Base-by-base conservation (phyloP, 176 grass and related monocot genomes). In the Hyparrhenia diplandra region DNA sequence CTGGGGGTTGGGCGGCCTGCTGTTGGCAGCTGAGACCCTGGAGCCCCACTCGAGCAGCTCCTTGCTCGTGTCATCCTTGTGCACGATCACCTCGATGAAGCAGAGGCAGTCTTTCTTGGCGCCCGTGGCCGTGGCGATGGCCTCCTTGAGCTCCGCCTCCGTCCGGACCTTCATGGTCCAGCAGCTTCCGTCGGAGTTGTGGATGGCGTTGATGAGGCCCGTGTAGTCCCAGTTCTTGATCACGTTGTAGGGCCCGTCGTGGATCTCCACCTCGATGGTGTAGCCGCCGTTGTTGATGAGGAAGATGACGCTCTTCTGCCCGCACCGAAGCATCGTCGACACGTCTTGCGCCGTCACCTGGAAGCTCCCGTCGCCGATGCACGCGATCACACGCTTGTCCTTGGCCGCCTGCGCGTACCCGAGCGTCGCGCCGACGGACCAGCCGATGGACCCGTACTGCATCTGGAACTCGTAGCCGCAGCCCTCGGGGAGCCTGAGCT, bases 201-300 rank as follows among this genome's bases (percentile, higher is more conserved):
- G 80, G 62, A 92, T 92, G 61, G 90, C 90, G 20, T 92, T 80
- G 35, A 92, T 23, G 35, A 92, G 24, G 40, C 78, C 89, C 45
- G 81, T 91, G 70, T 91, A 91, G 79, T 91, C 83, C 89, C 89
- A 91, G 35, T 91, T 91, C 79, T 92, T 92, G 87, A 92, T 92
- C 39, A 92, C 87, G 74, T 92, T 92, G 86, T 92, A 92, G 4
- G 89, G 89, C 1, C 89, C 89, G 47, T 91, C 89, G 60, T 91
- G 89, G 71, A 91, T 91, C 85, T 91, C 85, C 62, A 91, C 89
- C 86, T 91, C 85, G 40, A 91, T 91, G 37, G 89, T 91, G 82
- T 91, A 91, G 34, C 89, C 89, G 49, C 89, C 77, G 25, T 91
- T 91, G 83, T 91, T 91, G 71, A 91, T 83, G 49, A 91, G 89